phyloP scores from a whole-genome alignment of 2,329 filamentous ascomycete species.

The Penicillium sp. region DNA sequence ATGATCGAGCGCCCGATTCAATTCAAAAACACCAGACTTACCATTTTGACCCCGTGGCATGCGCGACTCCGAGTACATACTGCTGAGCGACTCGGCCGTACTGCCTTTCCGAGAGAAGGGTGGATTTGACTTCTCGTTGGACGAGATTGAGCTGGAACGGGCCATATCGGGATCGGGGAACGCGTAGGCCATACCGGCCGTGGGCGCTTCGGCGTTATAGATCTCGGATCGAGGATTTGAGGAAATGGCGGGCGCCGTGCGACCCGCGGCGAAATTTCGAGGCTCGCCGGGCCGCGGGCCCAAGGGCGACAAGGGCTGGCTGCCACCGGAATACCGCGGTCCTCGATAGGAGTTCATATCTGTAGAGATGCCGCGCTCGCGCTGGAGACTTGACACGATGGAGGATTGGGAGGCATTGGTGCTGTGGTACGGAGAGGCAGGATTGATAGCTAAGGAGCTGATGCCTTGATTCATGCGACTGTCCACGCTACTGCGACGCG shows the following conservation, averaged over 20 bases:
- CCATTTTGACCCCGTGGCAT: conserved; percentile 54
- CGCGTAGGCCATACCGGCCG: conserved; percentile 55
- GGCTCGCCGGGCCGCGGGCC: conserved; percentile 45
- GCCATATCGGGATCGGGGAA: conserved; percentile 55
- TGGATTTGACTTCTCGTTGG: conserved; percentile 36
- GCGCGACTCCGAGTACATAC: conserved; percentile 51
- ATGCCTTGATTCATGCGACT: conserved; percentile 56
- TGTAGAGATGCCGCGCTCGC: conserved; percentile 47
- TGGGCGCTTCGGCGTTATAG: conserved; percentile 55
- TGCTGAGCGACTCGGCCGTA: conserved; percentile 53
- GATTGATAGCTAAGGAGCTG: conserved; percentile 51
- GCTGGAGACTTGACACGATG: conserved; percentile 48
- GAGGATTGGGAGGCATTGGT: conserved; percentile 52
- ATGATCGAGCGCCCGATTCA: too few species aligned
- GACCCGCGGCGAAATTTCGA: conserved; percentile 48
- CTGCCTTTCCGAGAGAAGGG: conserved; percentile 52
- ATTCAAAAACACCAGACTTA: conserved; percentile 30
- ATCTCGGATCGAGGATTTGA: conserved; percentile 55
- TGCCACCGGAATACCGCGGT: conserved; percentile 44
- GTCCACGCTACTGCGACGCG: conserved; percentile 54
- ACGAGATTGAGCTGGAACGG: conserved; percentile 42
- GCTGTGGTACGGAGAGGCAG: conserved; percentile 53
- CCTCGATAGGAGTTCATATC: conserved; percentile 46
- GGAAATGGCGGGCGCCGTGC: conserved; percentile 54
- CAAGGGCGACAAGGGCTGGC: conserved; percentile 46